Conservation (phyloP, 2,329 filamentous ascomycete genomes). For the Tolypocladium nubicola region DNA sequence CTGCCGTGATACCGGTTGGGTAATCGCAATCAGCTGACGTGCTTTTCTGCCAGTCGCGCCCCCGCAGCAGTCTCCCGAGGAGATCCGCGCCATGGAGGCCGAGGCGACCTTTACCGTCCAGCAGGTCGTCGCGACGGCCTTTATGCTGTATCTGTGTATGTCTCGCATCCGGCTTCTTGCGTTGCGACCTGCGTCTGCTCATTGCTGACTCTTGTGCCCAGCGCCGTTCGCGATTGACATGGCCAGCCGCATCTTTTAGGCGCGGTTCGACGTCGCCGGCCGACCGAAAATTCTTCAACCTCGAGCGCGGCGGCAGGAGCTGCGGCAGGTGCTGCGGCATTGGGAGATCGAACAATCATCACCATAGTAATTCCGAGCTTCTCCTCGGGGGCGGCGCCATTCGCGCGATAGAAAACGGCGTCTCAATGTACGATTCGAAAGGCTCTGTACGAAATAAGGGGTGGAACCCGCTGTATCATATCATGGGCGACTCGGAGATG, state of each 20-base stretch:
- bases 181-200: background rate
- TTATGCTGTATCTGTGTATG: conserved; percentile 70
- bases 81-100: conserved; percentile 59
- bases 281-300: background rate
- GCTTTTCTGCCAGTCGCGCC: conserved; percentile 42
- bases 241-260: conserved; percentile 32
- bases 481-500: background rate
- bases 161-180: background rate
- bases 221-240: conserved; percentile 50
- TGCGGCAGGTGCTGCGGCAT: background rate
- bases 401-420: background rate
- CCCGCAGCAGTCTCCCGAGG: conserved; percentile 58
- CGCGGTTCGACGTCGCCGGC: background rate
- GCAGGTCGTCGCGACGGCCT: conserved; percentile 52
- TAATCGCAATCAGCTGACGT: conserved; percentile 11
- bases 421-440: background rate
- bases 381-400: background rate
- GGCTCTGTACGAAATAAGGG: background rate
- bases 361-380: background rate
- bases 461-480: background rate
- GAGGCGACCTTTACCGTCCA: conserved; percentile 59
- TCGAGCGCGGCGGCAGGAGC: too few species aligned
- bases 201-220: conserved; percentile 15
- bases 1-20: conserved; percentile 1
- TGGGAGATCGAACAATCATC: background rate